Percentiles rank a stretch among this genome's conserved stretches.
phyloP scores from a whole-genome alignment of 2,329 filamentous ascomycete genomes.

The Cryphonectria nitschkei region DNA sequence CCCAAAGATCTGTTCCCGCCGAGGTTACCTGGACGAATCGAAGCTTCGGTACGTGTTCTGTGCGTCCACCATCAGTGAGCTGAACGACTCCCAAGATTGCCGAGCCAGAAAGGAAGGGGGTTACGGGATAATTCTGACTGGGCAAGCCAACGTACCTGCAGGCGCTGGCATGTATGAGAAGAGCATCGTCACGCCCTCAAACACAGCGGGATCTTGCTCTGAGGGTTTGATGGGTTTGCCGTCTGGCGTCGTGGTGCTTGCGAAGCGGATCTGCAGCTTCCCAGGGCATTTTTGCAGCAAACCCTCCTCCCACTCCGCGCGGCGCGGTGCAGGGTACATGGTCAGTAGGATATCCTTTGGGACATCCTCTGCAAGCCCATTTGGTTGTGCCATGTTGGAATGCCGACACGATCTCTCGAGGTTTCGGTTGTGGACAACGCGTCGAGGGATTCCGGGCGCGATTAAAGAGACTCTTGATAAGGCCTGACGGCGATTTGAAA shows the following conservation, averaged over 20 bases:
- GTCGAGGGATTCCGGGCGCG: not conserved
- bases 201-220: conserved; percentile 36
- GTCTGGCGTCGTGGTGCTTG: conserved; percentile 30
- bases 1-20: conserved; percentile 46
- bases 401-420: not conserved
- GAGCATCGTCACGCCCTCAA: conserved; percentile 43
- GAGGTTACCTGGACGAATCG: conserved; percentile 45
- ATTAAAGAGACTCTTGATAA: not conserved
- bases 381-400: not conserved
- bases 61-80: not conserved
- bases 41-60: conserved; percentile 38
- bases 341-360: conserved; percentile 19
- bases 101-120: not conserved
- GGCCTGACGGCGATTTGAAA: not conserved
- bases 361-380: not conserved
- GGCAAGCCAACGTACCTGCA: conserved; percentile 5
- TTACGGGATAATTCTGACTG: not conserved
- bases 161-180: conserved; percentile 39
- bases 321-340: conserved; percentile 14
- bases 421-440: not conserved
- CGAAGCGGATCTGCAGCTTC: conserved; percentile 40
- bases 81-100: not conserved
- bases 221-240: conserved; percentile 31
- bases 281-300: conserved; percentile 12
- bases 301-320: conserved; percentile 19